Conservation (phyloP, 306 rosid genomes). For the Aeschynomene evenia region DNA sequence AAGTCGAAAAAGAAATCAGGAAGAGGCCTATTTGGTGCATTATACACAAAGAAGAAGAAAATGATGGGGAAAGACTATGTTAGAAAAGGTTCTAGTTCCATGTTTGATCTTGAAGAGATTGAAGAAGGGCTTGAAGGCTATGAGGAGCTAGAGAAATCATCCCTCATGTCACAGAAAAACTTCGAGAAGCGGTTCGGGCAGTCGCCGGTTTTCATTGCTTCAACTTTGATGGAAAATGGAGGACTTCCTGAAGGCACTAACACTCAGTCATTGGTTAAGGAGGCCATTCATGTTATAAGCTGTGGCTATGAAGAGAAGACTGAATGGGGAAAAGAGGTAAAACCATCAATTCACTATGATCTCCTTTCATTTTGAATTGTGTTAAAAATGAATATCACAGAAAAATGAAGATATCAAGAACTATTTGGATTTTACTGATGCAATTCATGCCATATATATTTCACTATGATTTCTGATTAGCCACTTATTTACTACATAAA, state of each 20-base stretch:
- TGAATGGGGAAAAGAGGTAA: constrained; percentile 82
- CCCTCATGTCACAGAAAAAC: constrained; percentile 95
- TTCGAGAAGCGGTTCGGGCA: constrained; percentile 88
- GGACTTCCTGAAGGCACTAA: constrained; percentile 81
- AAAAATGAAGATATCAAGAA: not conserved
- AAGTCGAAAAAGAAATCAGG: constrained; percentile 77
- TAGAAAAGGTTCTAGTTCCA: constrained; percentile 57
- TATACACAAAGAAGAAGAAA: constrained; percentile 76
- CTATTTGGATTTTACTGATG: constrained; percentile 21
- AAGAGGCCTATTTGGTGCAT: constrained; percentile 58
- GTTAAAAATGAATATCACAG: not conserved
- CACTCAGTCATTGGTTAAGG: constrained; percentile 73
- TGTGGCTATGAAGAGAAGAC: constrained; percentile 96
- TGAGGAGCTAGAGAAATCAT: constrained; percentile 96
- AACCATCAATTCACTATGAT: not conserved
- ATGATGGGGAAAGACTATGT: constrained; percentile 72
- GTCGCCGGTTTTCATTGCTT: constrained; percentile 88
- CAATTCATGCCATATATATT: not conserved
- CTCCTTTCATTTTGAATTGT: not conserved
- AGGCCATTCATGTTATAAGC: constrained; percentile 93
- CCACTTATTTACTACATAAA: not conserved
- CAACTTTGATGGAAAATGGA: constrained; percentile 89
- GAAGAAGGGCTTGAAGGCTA: constrained; percentile 99
- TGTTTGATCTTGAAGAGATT: constrained; percentile 93
- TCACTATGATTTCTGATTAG: not conserved